A percentile compares a stretch with the other conserved stretches of the same genome.
phyloP scores from a whole-genome alignment of 768 basidiomycete species.

The Rhodotorula sphaerocarpa region DNA sequence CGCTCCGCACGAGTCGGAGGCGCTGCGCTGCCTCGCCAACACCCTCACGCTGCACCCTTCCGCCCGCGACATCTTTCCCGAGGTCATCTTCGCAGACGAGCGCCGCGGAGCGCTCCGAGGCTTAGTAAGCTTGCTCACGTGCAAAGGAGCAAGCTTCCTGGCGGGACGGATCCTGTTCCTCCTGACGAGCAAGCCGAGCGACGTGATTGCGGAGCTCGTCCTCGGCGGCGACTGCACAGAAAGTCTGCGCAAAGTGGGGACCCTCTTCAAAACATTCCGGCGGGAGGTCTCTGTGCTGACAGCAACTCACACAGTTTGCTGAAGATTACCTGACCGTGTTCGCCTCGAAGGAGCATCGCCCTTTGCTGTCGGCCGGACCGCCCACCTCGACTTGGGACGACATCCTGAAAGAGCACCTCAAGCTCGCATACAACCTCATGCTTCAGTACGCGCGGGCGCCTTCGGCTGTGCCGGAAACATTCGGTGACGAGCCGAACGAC shows the following conservation, averaged over 20 bases:
- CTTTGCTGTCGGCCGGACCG: conserved; percentile 2
- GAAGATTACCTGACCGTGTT: conserved; percentile 9
- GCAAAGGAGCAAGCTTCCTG: conserved; percentile 31
- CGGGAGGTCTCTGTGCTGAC: not conserved
- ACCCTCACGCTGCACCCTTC: conserved; percentile 30
- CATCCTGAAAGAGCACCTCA: conserved; percentile 37
- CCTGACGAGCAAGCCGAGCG: conserved; percentile 29
- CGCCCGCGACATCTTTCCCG: conserved; percentile 26
- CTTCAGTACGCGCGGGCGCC: conserved; percentile 33
- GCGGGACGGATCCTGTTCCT: conserved; percentile 37
- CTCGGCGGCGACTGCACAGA: conserved; percentile 8
- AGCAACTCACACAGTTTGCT: conserved; percentile 23
- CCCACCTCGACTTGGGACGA: conserved; percentile 14
- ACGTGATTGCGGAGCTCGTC: conserved; percentile 19
- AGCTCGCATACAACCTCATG: conserved; percentile 38
- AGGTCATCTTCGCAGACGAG: conserved; percentile 15
- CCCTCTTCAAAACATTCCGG: too few relatives aligned
- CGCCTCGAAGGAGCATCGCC: not conserved
- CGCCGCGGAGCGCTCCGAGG: conserved; percentile 1
- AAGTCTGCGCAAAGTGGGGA: too few relatives aligned
- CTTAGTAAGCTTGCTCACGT: conserved; percentile 13
- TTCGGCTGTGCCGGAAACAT: not conserved
- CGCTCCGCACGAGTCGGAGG: conserved; percentile 8
- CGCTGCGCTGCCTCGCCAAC: conserved; percentile 35
- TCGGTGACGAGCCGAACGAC: not conserved